A percentile compares a stretch with the other conserved stretches of the same genome.
phyloP scores from a whole-genome alignment of 495 filamentous ascomycete species.

The Tetracladium setigerum region DNA sequence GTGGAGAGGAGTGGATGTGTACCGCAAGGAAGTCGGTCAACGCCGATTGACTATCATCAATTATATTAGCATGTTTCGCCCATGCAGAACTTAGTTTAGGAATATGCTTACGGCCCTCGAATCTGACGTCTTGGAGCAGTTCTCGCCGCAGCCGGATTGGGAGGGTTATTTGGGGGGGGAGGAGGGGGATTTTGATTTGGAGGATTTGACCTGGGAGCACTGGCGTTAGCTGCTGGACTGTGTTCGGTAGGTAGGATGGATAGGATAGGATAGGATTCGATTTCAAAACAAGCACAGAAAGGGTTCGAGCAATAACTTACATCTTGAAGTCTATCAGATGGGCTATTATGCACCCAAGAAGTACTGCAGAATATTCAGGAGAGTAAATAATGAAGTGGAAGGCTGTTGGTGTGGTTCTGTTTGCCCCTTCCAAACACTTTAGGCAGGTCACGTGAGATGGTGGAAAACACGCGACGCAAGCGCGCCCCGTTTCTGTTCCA shows the following conservation, averaged over 20 bases:
- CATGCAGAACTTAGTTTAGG: neutral
- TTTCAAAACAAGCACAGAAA: neutral
- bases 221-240: neutral
- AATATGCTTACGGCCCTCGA: conserved; percentile 49
- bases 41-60: conserved; percentile 49
- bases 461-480: neutral
- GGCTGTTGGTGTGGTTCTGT: too few species aligned
- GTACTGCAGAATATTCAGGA: neutral
- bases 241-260: neutral
- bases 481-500: neutral
- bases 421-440: too few species aligned
- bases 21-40: conserved; percentile 77
- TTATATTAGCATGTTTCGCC: neutral
- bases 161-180: neutral
- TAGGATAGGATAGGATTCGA: neutral
- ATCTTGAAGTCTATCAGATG: too few species aligned
- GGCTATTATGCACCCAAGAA: neutral
- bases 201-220: neutral
- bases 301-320: too few species aligned
- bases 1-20: conserved; percentile 7
- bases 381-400: neutral
- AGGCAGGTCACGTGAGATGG: neutral
- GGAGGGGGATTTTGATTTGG: neutral
- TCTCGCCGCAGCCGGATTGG: neutral
- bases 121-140: conserved; percentile 38